These are phyloP conservation scores for Eimeria acervulina DNA, from an alignment of 169 alveolate genomes.

Conservation along the genomic window DNA sequence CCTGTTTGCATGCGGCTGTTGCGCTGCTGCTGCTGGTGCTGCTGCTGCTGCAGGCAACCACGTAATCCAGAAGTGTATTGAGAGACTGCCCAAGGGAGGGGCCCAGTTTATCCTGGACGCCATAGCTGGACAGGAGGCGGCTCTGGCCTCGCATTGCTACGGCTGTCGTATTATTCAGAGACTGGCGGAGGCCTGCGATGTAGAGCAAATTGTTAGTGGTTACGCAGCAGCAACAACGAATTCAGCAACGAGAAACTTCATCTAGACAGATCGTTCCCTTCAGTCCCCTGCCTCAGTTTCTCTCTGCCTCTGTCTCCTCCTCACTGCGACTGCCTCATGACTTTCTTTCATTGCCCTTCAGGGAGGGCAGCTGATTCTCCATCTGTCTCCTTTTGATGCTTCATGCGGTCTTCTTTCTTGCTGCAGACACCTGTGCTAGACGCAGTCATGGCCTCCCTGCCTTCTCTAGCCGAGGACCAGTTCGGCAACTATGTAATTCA, in stretches of 20 bases:
- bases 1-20: not conserved
- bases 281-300: too few species aligned
- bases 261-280: not conserved
- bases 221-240: not conserved
- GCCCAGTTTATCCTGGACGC: slow-evolving; percentile 86
- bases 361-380: too few species aligned
- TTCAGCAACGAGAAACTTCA: not conserved
- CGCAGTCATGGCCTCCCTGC: slow-evolving; percentile 80
- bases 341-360: too few species aligned
- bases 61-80: slow-evolving; percentile 88
- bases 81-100: slow-evolving; percentile 85
- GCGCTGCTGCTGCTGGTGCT: not conserved
- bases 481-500: slow-evolving; percentile 93
- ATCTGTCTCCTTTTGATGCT: not conserved
- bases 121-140: slow-evolving; percentile 75
- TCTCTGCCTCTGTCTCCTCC: too few species aligned
- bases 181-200: slow-evolving; percentile 90
- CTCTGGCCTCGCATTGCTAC: slow-evolving; percentile 89
- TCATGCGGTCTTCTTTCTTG: not conserved
- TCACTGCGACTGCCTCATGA: too few species aligned
- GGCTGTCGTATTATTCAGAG: slow-evolving; percentile 94
- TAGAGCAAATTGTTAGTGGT: slow-evolving; percentile 77
- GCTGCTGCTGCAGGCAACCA: slow-evolving; percentile 84
- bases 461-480: slow-evolving; percentile 77
- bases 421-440: slow-evolving; percentile 67